A percentile compares a stretch with the other conserved stretches of the same genome.
phyloP scores from a whole-genome alignment of 2,329 filamentous ascomycete genomes.

The Colletotrichum godetiae region DNA sequence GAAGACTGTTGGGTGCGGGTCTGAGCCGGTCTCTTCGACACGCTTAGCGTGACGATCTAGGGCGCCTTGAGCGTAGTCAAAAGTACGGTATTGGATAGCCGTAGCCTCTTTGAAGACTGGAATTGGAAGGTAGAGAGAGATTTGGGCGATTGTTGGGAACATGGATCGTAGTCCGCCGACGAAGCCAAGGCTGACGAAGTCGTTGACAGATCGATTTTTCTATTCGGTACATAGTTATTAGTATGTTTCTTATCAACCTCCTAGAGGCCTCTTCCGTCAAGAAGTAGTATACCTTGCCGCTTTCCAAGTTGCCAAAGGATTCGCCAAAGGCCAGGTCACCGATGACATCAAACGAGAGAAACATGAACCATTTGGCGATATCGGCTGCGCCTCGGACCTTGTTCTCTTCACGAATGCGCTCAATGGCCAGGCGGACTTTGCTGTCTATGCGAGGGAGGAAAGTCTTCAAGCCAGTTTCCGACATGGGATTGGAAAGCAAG shows the following conservation, averaged over 20 bases:
- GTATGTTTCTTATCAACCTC: not conserved
- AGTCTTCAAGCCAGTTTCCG: conserved; percentile 48
- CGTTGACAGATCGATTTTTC: conserved; percentile 28
- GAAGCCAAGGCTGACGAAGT: conserved; percentile 27
- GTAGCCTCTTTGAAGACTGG: conserved; percentile 25
- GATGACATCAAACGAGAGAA: conserved; percentile 55
- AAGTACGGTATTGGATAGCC: conserved; percentile 17
- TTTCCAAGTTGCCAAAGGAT: conserved; percentile 42
- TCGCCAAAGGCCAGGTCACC: conserved; percentile 45
- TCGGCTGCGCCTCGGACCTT: conserved; percentile 51
- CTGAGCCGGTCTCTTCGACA: conserved; percentile 8
- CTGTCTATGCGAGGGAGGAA: conserved; percentile 53
- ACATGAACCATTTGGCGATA: conserved; percentile 65
- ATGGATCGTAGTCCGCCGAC: conserved; percentile 23
- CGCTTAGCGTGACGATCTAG: conserved; percentile 25
- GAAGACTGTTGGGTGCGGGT: conserved; percentile 24
- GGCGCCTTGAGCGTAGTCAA: conserved; percentile 23
- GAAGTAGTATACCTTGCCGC: conserved; percentile 43
- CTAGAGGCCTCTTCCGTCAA: not conserved
- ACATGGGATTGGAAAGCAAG: conserved; percentile 54
- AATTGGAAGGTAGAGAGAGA: conserved; percentile 22
- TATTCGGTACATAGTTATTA: not conserved
- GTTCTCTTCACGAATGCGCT: conserved; percentile 57
- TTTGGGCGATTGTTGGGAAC: conserved; percentile 12
- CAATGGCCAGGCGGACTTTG: conserved; percentile 53